Conservation (phyloP, 495 filamentous ascomycete genomes). For the Penicillium desertorum region DNA sequence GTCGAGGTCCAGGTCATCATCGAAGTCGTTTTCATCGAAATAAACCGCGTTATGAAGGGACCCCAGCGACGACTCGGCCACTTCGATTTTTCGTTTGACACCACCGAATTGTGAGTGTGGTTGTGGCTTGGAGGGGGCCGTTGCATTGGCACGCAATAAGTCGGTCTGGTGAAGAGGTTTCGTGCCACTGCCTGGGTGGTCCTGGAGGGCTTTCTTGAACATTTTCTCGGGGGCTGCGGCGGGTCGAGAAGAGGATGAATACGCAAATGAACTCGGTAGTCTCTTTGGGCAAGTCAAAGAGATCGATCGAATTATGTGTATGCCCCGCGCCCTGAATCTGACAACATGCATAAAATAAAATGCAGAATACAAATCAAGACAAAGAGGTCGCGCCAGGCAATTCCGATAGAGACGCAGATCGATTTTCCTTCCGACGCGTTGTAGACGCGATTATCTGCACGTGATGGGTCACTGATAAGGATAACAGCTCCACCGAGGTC, state of each 20-base stretch:
- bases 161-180: constrained; percentile 42
- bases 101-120: constrained; percentile 35
- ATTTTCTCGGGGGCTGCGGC: constrained; percentile 28
- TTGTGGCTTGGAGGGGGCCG: constrained; percentile 21
- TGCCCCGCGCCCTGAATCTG: constrained; percentile 17
- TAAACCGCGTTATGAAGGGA: constrained; percentile 48
- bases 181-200: constrained; percentile 35
- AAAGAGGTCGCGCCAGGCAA: constrained; percentile 1
- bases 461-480: constrained; percentile 31
- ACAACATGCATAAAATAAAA: constrained; percentile 39
- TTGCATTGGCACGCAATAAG: constrained; percentile 28
- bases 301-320: constrained; percentile 23
- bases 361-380: constrained; percentile 6
- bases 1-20: constrained; percentile 51
- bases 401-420: constrained; percentile 1
- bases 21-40: constrained; percentile 58
- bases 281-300: constrained; percentile 27
- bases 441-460: constrained; percentile 31
- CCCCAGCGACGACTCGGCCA: constrained; percentile 38
- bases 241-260: constrained; percentile 28
- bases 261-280: constrained; percentile 24
- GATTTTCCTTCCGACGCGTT: constrained; percentile 19
- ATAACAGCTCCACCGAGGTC: background rate
- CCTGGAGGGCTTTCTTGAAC: constrained; percentile 48
- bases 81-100: constrained; percentile 48